Base-by-base conservation (phyloP, 352 stramenopile genomes). In the Phytophthora citricola region DNA sequence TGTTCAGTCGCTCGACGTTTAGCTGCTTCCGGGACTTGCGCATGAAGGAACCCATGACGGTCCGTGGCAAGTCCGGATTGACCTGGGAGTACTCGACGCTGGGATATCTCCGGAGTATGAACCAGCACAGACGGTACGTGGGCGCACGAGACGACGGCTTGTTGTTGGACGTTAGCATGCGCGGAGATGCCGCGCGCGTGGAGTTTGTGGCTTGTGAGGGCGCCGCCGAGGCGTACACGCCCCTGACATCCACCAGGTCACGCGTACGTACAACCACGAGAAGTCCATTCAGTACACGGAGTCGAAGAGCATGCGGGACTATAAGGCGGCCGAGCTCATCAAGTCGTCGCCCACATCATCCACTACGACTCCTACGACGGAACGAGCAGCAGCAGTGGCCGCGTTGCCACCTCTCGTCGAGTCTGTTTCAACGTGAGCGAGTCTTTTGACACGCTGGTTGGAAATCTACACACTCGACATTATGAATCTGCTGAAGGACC, bases 91-190 rank as follows among this genome's bases (percentile, higher is more conserved):
- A 94, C 52, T 94, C 85, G 26, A 88, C 85, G 3, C 74, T 90
- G 1, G 87, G 87, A 15, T 83, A 93, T 57, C 74, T 95, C 31
- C 87, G 92, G 63, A 95, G 87, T 70, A 94, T 95, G 87, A 95
- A 94, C 73, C 88, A 96, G 71, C 88, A 96, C 54, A 84, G 88
- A 41, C 80, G 88, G 39, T 96, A 94, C 62, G 83, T 96, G 20
- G 88, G 86, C 27, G 75, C 84, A 40, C 83, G 87, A 2, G 73
- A 92, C 29, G 86, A 96, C 55, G 71, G 76, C 26, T 63, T 94
- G 31, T 61, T 96, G 22, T 57, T 94, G 24, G 88, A 96, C 47
- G 86, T 96, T 69, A 94, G 86, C 62, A 94, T 94, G 83, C 83
- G 88, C 15, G 87, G 87, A n/a, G 85, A 93, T 45, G 88, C 88